phyloP scores from a whole-genome alignment of 345 rosid species.

The Balakata baccata region DNA sequence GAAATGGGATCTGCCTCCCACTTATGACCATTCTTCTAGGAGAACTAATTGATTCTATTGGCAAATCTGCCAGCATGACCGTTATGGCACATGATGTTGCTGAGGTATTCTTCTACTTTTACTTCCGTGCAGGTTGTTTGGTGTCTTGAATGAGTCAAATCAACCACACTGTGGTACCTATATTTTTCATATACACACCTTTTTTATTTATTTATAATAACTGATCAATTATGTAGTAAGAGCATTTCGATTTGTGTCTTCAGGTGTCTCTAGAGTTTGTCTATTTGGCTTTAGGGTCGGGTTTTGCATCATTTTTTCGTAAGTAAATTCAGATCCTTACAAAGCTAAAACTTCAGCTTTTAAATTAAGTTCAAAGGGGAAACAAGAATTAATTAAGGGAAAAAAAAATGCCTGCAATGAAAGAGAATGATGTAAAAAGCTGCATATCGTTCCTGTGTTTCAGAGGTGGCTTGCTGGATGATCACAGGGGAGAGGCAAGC shows the following conservation, averaged over 20 bases:
- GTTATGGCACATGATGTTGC: constrained; percentile 13
- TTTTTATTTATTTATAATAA: background rate
- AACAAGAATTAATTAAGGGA: background rate
- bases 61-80: background rate
- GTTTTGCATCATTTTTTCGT: constrained; percentile 24
- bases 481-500: constrained; percentile 12
- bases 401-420: background rate
- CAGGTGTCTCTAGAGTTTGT: constrained; percentile 20
- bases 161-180: background rate
- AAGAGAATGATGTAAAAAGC: background rate
- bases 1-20: constrained; percentile 60
- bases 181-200: too few species aligned
- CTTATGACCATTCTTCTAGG: constrained; percentile 61
- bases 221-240: background rate
- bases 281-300: constrained; percentile 17
- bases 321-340: constrained; percentile 13
- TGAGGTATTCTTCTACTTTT: background rate
- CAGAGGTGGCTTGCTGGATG: constrained; percentile 29
- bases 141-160: too few species aligned
- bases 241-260: background rate
- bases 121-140: too few species aligned
- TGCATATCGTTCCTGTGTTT: background rate
- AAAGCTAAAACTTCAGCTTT: background rate
- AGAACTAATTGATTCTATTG: constrained; percentile 18
- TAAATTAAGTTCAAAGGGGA: background rate